phyloP scores from a whole-genome alignment of 2,329 filamentous ascomycete genomes.

The Cladosporium phlei region DNA sequence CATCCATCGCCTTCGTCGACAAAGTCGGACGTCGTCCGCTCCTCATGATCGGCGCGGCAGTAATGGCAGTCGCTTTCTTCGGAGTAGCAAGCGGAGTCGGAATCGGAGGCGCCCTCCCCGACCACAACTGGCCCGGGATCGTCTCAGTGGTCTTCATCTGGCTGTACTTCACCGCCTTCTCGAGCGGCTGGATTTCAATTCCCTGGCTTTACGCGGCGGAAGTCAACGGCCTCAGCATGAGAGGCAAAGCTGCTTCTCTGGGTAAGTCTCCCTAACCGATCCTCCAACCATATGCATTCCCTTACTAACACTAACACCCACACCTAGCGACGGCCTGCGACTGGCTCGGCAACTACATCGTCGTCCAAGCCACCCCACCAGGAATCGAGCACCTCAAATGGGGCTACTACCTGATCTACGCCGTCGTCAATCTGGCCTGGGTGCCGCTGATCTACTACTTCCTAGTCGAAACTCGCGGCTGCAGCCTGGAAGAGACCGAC shows the following conservation, averaged over 20 bases:
- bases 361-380: constrained; percentile 26
- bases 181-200: constrained; percentile 44
- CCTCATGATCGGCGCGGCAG: constrained; percentile 34
- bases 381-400: constrained; percentile 24
- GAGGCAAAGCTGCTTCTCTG: constrained; percentile 49
- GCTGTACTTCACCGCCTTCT: constrained; percentile 65
- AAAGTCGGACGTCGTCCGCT: constrained; percentile 48
- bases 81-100: constrained; percentile 23
- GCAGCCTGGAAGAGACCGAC: constrained; percentile 23
- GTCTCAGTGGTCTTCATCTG: constrained; percentile 59
- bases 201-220: constrained; percentile 24
- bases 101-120: constrained; percentile 35
- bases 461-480: constrained; percentile 39
- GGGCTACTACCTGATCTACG: constrained; percentile 27
- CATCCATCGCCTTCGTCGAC: constrained; percentile 61
- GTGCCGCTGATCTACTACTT: constrained; percentile 56
- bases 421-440: constrained; percentile 33
- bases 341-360: constrained; percentile 49
- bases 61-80: constrained; percentile 43
- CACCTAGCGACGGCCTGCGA: constrained; percentile 49
- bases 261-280: neutral
- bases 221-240: constrained; percentile 49
- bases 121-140: constrained; percentile 29
- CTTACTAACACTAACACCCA: neutral
- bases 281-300: neutral